Evolutionary conservation across 306 rosid species (phyloP).

Genomic region (Mimosa bimucronata): DNA sequence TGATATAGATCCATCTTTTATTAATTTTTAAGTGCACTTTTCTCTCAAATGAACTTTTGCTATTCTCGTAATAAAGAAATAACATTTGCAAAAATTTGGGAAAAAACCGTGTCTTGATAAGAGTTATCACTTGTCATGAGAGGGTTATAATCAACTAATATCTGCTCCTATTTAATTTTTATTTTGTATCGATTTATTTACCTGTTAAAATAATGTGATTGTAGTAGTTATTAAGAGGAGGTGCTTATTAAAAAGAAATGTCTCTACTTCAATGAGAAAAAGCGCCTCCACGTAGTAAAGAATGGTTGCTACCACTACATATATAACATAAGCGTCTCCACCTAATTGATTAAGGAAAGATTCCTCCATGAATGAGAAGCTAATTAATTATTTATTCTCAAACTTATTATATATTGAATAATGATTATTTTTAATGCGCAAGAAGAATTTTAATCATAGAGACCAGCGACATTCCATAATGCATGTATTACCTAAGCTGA

Average conservation of each 20-base stretch:
- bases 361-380: not conserved
- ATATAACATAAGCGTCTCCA: too few relatives aligned
- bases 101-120: too few relatives aligned
- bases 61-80: too few relatives aligned
- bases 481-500: not conserved
- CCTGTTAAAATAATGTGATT: not conserved
- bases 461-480: not conserved
- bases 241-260: not conserved
- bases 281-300: not conserved
- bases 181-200: not conserved
- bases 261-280: not conserved
- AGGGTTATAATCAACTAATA: not conserved
- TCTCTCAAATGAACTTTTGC: not conserved
- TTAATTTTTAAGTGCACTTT: not conserved
- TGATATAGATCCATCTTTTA: not conserved
- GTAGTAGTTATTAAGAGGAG: not conserved
- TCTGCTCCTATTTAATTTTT: not conserved
- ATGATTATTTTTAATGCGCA: not conserved
- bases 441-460: not conserved
- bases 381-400: too few relatives aligned
- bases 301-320: not conserved
- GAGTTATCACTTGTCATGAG: too few relatives aligned
- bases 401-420: too few relatives aligned
- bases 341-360: not conserved
- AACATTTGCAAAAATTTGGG: too few relatives aligned